Evolutionary conservation across 2,329 filamentous ascomycete species (phyloP), one percentile per base, ranked within the genome.

Genomic region (Aspergillus japonicus): DNA sequence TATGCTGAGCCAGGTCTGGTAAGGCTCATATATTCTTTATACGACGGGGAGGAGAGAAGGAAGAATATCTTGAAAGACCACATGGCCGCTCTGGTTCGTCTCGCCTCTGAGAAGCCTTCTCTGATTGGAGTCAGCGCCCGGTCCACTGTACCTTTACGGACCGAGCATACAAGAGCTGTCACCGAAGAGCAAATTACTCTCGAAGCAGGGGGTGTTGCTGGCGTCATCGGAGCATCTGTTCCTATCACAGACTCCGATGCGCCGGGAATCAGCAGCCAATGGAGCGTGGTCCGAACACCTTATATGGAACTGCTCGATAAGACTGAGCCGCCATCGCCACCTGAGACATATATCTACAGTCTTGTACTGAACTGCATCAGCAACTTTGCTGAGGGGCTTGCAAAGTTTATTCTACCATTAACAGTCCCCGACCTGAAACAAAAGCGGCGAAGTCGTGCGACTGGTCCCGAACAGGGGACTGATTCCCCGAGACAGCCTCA

Each of bases 281-380:
- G 92, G 92, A 99, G 95, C 74, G 85, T 89, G 12, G 85, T 96
- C 62, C 86, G 92, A 53, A 89, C 92, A 11, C 89, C 92, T 5
- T 96, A 92, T 70, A 91, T 98, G 62, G 95, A 99, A 68, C 91
- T 96, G 64, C 85, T 98, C 21, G 95, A 99, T 77, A 99, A 98
- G 74, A 85, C 87, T 0, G 93, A 96, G 51, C 85, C 94, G 0
- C 92, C 94, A 4, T 68, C 81, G 0, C 85, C 96, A 23, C 95
- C 95, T 0, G 94, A 97, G 62, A 96, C 95, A 0, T 99, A 99
- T 69, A 84, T 96, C 7, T 98, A 97, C 76, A 92, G 90, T 63
- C 81, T 99, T 51, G 90, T 94, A 1, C 78, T 99, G 47, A 89
- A 91, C 2, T 98, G 94, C 70, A 89, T 99, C 61, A 94, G 90